Percentiles rank a stretch among this genome's conserved stretches.
Evolutionary conservation across 2,329 filamentous ascomycete genomes (phyloP).

Genomic region (Neonectria magnoliae): DNA sequence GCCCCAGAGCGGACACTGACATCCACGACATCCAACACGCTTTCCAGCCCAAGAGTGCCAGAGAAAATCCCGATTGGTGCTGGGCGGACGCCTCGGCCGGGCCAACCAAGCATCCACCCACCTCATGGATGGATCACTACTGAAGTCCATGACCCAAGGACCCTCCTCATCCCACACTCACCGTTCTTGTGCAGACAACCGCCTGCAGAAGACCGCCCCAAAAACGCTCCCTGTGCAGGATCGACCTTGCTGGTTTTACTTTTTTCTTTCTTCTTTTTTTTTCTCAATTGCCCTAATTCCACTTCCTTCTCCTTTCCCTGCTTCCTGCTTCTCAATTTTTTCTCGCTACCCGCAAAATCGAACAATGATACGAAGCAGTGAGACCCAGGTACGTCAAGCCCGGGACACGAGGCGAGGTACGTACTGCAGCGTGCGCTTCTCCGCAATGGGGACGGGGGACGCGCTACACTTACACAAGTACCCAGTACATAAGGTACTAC

Average conservation of each 20-base stretch:
- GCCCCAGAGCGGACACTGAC: constrained; percentile 20
- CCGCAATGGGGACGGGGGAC: background rate
- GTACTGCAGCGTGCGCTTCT: background rate
- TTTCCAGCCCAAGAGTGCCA: constrained; percentile 10
- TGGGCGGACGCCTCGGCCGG: constrained; percentile 20
- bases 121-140: constrained; percentile 12
- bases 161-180: constrained; percentile 29
- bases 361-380: background rate
- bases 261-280: constrained; percentile 6
- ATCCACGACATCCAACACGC: constrained; percentile 12
- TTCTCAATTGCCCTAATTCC: constrained; percentile 7
- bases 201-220: constrained; percentile 28
- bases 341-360: background rate
- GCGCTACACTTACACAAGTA: constrained; percentile 9
- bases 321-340: background rate
- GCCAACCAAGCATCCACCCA: constrained; percentile 20
- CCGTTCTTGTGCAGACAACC: constrained; percentile 38
- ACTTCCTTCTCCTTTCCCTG: constrained; percentile 7
- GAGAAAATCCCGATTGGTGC: constrained; percentile 38
- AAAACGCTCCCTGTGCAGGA: constrained; percentile 28
- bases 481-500: background rate
- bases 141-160: background rate
- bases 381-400: background rate
- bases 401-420: background rate
- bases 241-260: constrained; percentile 19